Conservation (phyloP, 306 rosid genomes). For the Hylodesmum podocarpum region DNA sequence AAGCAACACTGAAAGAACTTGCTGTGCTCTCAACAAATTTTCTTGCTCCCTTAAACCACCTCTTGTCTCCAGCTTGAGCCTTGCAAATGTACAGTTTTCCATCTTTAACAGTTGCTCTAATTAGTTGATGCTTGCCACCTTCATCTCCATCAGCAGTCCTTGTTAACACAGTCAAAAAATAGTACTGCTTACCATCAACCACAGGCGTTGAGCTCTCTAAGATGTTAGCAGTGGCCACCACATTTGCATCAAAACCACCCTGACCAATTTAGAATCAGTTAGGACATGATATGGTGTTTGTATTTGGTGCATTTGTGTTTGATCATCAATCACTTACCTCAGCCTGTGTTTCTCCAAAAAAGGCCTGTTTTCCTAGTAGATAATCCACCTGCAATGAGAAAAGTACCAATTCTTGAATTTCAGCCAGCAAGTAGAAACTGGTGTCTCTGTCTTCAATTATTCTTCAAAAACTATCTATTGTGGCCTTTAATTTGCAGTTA, state of each 20-base stretch:
- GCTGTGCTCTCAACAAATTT: conserved; percentile 76
- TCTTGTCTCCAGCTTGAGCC: conserved; percentile 99
- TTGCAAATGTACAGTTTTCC: conserved; percentile 90
- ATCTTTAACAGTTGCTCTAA: conserved; percentile 78
- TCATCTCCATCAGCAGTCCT: conserved; percentile 99
- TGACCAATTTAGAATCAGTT: conserved; percentile 32
- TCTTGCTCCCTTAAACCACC: conserved; percentile 99
- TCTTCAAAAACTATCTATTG: too few relatives aligned
- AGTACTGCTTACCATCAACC: conserved; percentile 62
- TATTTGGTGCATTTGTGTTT: not conserved
- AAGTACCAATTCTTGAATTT: conserved; percentile 24
- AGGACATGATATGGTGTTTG: not conserved
- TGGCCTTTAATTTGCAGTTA: too few relatives aligned
- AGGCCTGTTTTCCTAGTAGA: conserved; percentile 89
- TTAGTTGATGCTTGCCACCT: conserved; percentile 94
- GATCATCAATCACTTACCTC: conserved; percentile 58
- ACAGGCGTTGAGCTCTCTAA: conserved; percentile 46
- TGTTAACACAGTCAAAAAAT: conserved; percentile 75
- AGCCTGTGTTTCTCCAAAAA: conserved; percentile 81
- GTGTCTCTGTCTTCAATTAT: not conserved
- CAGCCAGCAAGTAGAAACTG: conserved; percentile 6
- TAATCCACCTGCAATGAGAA: conserved; percentile 66
- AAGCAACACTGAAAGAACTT: conserved; percentile 91
- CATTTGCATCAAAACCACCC: conserved; percentile 91
- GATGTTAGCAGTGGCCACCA: conserved; percentile 84